A percentile compares a stretch with the other conserved stretches of the same genome.
Evolutionary conservation across 2,329 filamentous ascomycete species (phyloP).

Genomic region (Furcasterigmium sp.): DNA sequence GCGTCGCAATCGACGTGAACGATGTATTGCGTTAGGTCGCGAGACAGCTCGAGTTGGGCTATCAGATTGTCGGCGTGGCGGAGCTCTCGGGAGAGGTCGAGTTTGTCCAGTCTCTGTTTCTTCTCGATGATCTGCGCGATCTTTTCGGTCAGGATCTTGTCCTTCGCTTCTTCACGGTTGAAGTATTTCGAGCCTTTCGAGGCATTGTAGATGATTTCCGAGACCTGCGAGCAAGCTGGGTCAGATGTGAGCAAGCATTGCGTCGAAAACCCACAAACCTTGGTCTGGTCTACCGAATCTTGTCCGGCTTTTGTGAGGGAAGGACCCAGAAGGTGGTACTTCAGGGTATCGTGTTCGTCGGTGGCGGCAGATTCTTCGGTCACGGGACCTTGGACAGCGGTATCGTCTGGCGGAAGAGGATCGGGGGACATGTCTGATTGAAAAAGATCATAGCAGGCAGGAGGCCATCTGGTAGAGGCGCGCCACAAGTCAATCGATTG

Average conservation of each 20-base stretch:
- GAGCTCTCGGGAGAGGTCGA: conserved; percentile 68
- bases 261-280: conserved; percentile 39
- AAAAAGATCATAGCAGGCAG: conserved; percentile 4
- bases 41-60: conserved; percentile 67
- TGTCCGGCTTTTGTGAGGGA: conserved; percentile 93
- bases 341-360: conserved; percentile 56
- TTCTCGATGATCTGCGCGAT: conserved; percentile 74
- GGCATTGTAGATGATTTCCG: conserved; percentile 93
- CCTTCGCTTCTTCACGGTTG: conserved; percentile 79
- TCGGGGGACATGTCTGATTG: conserved; percentile 7
- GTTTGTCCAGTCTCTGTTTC: conserved; percentile 68
- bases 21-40: conserved; percentile 79
- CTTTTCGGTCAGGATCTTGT: conserved; percentile 78
- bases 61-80: conserved; percentile 78
- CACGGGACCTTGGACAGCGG: not conserved
- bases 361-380: not conserved
- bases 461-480: not conserved
- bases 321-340: conserved; percentile 84
- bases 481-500: too few species aligned
- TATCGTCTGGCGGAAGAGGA: conserved; percentile 1
- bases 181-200: conserved; percentile 97
- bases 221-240: conserved; percentile 51
- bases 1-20: conserved; percentile 97
- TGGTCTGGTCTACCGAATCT: conserved; percentile 85
- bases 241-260: not conserved